These are phyloP conservation scores for Trichocomaceae sp. DNA, from an alignment of 2,329 filamentous ascomycete species.

Conservation along the genomic window DNA sequence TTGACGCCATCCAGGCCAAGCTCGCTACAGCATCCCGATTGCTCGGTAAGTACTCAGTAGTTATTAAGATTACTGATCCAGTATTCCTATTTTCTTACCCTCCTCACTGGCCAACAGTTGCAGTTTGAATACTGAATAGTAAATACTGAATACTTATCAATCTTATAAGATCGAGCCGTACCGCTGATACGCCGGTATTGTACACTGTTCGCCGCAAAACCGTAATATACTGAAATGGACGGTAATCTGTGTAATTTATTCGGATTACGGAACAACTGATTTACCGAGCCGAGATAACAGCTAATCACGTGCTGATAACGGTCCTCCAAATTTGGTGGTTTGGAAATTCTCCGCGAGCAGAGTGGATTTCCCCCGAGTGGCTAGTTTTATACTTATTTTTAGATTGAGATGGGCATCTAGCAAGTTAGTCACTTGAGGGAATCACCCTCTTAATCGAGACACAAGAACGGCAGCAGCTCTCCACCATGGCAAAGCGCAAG, in stretches of 20 bases:
- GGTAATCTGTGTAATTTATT: not conserved
- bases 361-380: too few species aligned
- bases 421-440: not conserved
- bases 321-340: not conserved
- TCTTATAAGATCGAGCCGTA: conserved; percentile 11
- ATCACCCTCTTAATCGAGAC: not conserved
- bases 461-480: not conserved
- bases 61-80: not conserved
- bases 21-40: too few species aligned
- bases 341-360: not conserved
- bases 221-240: not conserved
- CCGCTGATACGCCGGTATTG: not conserved
- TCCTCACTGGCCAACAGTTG: not conserved
- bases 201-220: not conserved
- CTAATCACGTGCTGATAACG: not conserved
- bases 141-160: conserved; percentile 7
- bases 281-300: not conserved
- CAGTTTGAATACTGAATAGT: too few species aligned
- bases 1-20: conserved; percentile 15
- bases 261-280: not conserved
- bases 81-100: not conserved
- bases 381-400: not conserved
- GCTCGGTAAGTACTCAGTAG: not conserved
- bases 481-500: conserved; percentile 28
- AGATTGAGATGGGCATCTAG: not conserved